Conservation (phyloP, 805 yeast genomes). For the Soucietia sequanensis region DNA sequence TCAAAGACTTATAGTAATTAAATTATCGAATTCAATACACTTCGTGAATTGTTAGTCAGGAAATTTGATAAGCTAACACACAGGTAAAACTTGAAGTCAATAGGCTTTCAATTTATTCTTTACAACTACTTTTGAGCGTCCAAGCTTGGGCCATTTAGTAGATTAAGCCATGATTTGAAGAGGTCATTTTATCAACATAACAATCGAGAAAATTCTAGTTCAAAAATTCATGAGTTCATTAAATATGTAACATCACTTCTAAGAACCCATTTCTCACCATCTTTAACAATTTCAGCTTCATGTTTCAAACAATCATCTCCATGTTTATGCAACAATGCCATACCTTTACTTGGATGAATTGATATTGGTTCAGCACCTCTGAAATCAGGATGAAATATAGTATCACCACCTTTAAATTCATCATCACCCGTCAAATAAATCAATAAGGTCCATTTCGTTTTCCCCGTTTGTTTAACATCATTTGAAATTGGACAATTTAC, state of each 20-base stretch:
- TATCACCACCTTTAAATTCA: conserved; percentile 58
- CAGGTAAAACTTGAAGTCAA: too few species aligned
- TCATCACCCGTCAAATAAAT: conserved; percentile 57
- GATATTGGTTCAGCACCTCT: conserved; percentile 23
- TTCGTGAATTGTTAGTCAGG: too few species aligned
- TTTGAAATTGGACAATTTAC: conserved; percentile 32
- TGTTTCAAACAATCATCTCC: conserved; percentile 64
- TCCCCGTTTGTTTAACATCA: conserved; percentile 28
- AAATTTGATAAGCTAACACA: too few species aligned
- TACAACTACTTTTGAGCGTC: too few species aligned
- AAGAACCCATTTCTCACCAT: conserved; percentile 61
- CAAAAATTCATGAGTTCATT: not conserved
- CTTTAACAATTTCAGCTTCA: conserved; percentile 51
- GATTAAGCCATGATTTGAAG: not conserved
- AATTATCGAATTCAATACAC: too few species aligned
- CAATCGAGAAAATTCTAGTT: not conserved
- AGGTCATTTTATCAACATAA: not conserved
- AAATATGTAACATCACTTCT: conserved; percentile 52
- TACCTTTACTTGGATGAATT: conserved; percentile 51
- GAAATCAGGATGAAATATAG: conserved; percentile 45
- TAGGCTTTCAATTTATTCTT: too few species aligned
- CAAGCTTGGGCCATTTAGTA: too few species aligned
- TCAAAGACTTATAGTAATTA: too few species aligned
- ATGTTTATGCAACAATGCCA: conserved; percentile 62
- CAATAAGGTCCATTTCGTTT: conserved; percentile 59